These are phyloP conservation scores for Andrographis paniculata DNA, from an alignment of 305 asterid species.

Conservation along the genomic window DNA sequence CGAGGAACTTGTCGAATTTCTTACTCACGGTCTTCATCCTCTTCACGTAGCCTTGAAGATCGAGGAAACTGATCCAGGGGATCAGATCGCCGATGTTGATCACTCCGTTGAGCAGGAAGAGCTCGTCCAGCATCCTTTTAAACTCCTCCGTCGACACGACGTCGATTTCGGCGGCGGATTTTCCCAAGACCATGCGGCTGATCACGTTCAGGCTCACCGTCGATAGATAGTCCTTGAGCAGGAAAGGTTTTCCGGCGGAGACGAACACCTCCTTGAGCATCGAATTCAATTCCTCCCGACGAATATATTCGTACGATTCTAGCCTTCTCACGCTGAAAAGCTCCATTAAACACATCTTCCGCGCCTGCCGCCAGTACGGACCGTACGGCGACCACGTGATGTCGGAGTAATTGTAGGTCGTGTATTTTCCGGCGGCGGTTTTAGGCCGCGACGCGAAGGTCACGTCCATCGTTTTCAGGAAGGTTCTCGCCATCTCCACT, in stretches of 20 bases:
- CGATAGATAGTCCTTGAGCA: conserved; percentile 28
- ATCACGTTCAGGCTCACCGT: conserved; percentile 45
- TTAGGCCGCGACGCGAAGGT: conserved; percentile 60
- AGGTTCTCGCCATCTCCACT: conserved; percentile 51
- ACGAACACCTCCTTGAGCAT: conserved; percentile 23
- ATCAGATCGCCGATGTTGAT: conserved; percentile 66
- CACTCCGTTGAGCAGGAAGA: conserved; percentile 66
- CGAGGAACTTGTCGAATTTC: conserved; percentile 67
- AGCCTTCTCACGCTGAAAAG: conserved; percentile 58
- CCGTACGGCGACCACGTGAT: conserved; percentile 93
- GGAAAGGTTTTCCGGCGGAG: conserved; percentile 20
- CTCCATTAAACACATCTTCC: conserved; percentile 66
- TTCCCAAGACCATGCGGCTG: conserved; percentile 59
- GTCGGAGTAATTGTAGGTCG: conserved; percentile 80
- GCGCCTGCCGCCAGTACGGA: conserved; percentile 81
- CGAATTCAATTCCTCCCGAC: conserved; percentile 48
- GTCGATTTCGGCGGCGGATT: conserved; percentile 25
- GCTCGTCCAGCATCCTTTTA: conserved; percentile 70
- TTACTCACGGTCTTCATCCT: conserved; percentile 74
- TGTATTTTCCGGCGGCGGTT: conserved; percentile 78
- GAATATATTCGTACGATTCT: conserved; percentile 61
- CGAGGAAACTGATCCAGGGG: conserved; percentile 60
- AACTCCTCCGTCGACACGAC: conserved; percentile 52
- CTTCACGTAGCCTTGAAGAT: conserved; percentile 76
- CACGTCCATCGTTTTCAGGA: conserved; percentile 72